Conservation (phyloP, 306 rosid species). For the Fragaria vesca region DNA sequence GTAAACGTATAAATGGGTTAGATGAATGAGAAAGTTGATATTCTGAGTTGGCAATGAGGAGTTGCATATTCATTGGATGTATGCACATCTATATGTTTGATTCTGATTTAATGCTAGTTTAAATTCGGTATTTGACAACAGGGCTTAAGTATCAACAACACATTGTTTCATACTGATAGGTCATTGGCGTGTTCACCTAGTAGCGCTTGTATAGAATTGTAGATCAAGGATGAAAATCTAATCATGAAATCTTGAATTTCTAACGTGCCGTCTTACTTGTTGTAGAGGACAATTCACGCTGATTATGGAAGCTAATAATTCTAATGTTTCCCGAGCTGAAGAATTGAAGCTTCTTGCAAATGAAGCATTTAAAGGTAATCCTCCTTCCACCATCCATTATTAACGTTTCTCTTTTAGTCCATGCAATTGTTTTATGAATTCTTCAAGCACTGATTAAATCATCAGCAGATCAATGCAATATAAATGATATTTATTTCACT, state of each 20-base stretch:
- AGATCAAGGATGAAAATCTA: constrained; percentile 18
- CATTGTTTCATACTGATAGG: neutral
- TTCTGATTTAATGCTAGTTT: neutral
- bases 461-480: neutral
- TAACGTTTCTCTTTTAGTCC: constrained; percentile 8
- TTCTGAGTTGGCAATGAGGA: neutral
- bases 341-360: constrained; percentile 77
- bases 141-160: neutral
- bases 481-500: neutral
- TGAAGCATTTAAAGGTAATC: constrained; percentile 74
- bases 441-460: constrained; percentile 5
- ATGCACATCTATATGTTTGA: neutral
- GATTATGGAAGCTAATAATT: constrained; percentile 56
- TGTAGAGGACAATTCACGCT: constrained; percentile 33
- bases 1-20: neutral
- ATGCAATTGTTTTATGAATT: constrained; percentile 6
- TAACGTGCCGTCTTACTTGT: constrained; percentile 25
- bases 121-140: neutral
- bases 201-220: constrained; percentile 24
- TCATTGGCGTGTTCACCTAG: neutral
- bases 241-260: constrained; percentile 29
- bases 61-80: neutral
- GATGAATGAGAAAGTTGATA: neutral
- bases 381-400: constrained; percentile 17
- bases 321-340: constrained; percentile 62